Evolutionary conservation across 2,329 filamentous ascomycete species (phyloP).

Genomic region (Orbilia javanica): DNA sequence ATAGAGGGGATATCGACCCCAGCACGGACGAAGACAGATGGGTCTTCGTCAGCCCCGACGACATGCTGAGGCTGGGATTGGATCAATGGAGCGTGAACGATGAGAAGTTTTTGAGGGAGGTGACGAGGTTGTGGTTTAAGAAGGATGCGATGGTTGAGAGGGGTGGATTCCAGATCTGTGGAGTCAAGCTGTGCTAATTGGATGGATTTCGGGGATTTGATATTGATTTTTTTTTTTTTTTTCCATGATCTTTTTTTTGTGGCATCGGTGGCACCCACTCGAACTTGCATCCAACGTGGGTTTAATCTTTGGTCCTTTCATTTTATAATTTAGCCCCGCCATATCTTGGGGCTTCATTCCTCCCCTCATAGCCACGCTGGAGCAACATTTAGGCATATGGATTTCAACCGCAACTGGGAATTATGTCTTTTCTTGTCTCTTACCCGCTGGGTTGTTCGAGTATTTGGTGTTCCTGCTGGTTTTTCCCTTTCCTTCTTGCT

Average conservation of each 20-base stretch:
- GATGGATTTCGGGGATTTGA: not conserved
- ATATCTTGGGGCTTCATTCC: not conserved
- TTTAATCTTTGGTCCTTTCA: not conserved
- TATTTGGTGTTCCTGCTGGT: constrained; percentile 21
- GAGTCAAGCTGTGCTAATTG: constrained; percentile 49
- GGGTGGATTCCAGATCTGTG: constrained; percentile 58
- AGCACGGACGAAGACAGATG: constrained; percentile 61
- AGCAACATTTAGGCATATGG: constrained; percentile 1
- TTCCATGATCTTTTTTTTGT: not conserved
- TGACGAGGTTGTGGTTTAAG: constrained; percentile 76
- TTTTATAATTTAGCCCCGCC: too few relatives aligned
- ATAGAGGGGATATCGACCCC: constrained; percentile 49
- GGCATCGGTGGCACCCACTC: constrained; percentile 4
- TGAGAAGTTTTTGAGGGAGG: constrained; percentile 75
- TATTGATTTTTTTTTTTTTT: not conserved
- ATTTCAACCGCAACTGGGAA: not conserved
- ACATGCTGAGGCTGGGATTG: constrained; percentile 78
- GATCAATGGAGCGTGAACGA: constrained; percentile 82
- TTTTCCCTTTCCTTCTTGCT: not conserved
- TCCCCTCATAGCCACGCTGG: not conserved
- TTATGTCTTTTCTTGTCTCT: not conserved
- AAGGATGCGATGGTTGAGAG: constrained; percentile 73
- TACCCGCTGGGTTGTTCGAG: constrained; percentile 4
- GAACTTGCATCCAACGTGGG: not conserved
- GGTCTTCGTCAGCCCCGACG: constrained; percentile 74